These are phyloP conservation scores for Lactarius trivialis DNA, from an alignment of 768 basidiomycete species.

Conservation along the genomic window DNA sequence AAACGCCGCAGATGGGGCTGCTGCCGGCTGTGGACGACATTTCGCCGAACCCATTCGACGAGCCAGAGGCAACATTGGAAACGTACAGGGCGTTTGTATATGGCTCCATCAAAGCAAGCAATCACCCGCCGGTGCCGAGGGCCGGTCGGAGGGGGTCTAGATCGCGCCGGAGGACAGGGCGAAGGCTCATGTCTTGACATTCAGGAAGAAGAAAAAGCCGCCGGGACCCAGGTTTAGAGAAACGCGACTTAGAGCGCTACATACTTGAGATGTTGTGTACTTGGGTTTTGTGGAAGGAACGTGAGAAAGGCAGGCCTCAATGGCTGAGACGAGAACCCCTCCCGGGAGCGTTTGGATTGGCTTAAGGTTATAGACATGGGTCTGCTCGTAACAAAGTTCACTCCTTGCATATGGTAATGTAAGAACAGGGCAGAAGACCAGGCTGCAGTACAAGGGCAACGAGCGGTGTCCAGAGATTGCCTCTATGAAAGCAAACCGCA, in stretches of 20 bases:
- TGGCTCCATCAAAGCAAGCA: constrained; percentile 48
- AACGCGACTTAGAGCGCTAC: background rate
- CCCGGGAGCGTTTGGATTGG: too few relatives aligned
- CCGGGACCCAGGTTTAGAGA: constrained; percentile 11
- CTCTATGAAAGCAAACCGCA: too few relatives aligned
- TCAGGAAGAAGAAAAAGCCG: constrained; percentile 47
- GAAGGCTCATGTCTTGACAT: constrained; percentile 53
- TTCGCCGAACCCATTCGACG: too few relatives aligned
- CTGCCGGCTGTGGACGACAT: too few relatives aligned
- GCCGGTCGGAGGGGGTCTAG: constrained; percentile 20
- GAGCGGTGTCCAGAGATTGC: too few relatives aligned
- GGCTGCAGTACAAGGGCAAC: background rate
- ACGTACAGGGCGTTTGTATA: constrained; percentile 55
- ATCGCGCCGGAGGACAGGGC: constrained; percentile 21
- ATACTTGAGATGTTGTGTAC: constrained; percentile 57
- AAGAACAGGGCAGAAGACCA: background rate
- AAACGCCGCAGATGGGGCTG: constrained; percentile 43
- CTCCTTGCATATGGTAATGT: too few relatives aligned
- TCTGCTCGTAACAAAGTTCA: background rate
- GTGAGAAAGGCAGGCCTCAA: constrained; percentile 42
- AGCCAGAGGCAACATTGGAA: constrained; percentile 54
- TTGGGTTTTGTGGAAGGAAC: too few relatives aligned
- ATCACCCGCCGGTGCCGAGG: constrained; percentile 33
- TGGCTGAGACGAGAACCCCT: too few relatives aligned
- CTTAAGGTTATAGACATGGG: constrained; percentile 63